Conservation (phyloP, 192 early-diverging fungal species). For the Lunasporangiospora selenospora region DNA sequence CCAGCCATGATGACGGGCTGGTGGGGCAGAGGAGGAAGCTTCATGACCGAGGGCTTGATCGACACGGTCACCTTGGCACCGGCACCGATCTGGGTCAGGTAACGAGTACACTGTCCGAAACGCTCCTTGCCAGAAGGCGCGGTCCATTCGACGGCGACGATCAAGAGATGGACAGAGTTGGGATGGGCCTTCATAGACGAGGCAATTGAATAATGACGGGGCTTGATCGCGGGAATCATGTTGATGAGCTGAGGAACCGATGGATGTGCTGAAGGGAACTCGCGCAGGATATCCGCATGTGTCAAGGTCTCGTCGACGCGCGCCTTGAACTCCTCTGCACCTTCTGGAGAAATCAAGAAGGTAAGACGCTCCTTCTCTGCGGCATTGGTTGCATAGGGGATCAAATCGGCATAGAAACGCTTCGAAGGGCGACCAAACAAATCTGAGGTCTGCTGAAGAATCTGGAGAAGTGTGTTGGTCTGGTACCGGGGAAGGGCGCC, state of each 20-base stretch:
- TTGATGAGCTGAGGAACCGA: constrained; percentile 72
- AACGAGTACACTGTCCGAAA: constrained; percentile 92
- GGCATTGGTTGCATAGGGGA: constrained; percentile 71
- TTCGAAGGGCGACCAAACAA: constrained; percentile 95
- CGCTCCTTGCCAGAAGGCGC: constrained; percentile 70
- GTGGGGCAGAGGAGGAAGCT: constrained; percentile 78
- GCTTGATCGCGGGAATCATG: constrained; percentile 88
- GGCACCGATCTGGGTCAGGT: constrained; percentile 72
- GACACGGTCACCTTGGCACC: constrained; percentile 81
- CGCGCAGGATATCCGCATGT: constrained; percentile 86
- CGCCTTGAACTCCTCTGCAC: constrained; percentile 78
- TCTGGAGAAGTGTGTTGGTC: constrained; percentile 76
- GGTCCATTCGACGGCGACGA: constrained; percentile 93
- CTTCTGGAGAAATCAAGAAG: constrained; percentile 72
- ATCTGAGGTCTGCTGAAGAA: constrained; percentile 86
- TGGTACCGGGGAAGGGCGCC: constrained; percentile 59
- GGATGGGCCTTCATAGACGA: constrained; percentile 89
- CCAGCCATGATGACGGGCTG: constrained; percentile 97
- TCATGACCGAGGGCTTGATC: constrained; percentile 98
- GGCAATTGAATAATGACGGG: constrained; percentile 98
- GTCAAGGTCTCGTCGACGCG: constrained; percentile 85
- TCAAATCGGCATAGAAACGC: constrained; percentile 89
- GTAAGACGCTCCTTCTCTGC: constrained; percentile 70
- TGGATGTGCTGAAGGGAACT: constrained; percentile 85
- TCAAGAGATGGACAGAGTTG: constrained; percentile 87